Evolutionary conservation across 805 yeast species (phyloP).

Genomic region (Saturnispora dispora): DNA sequence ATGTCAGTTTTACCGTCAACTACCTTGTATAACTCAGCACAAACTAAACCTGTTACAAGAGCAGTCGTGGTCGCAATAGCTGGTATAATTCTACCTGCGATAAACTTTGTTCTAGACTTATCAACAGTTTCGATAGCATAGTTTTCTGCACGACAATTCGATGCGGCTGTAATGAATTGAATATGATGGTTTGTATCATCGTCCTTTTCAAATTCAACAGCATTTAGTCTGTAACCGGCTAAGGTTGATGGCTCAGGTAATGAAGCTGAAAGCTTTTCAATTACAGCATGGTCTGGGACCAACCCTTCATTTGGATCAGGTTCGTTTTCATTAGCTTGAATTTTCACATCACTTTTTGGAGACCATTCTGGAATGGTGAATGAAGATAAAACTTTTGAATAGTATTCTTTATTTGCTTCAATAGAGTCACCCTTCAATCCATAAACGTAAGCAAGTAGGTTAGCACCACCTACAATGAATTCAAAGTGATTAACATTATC

Average conservation of each 20-base stretch:
- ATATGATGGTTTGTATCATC: slow-evolving; percentile 96
- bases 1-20: slow-evolving; percentile 64
- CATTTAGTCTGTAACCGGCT: slow-evolving; percentile 77
- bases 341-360: slow-evolving; percentile 68
- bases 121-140: slow-evolving; percentile 86
- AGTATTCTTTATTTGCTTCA: slow-evolving; percentile 38
- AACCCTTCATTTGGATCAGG: slow-evolving; percentile 69
- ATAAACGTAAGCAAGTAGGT: slow-evolving; percentile 80
- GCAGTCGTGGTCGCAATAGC: slow-evolving; percentile 99
- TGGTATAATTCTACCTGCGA: slow-evolving; percentile 97
- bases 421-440: slow-evolving; percentile 74
- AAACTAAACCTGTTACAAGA: slow-evolving; percentile 88
- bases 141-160: slow-evolving; percentile 91
- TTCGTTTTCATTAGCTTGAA: slow-evolving; percentile 80
- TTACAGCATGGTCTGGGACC: slow-evolving; percentile 49
- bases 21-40: slow-evolving; percentile 86
- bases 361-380: slow-evolving; percentile 53
- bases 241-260: slow-evolving; percentile 84
- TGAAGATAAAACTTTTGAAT: slow-evolving; percentile 43
- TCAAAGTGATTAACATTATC: slow-evolving; percentile 69
- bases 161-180: slow-evolving; percentile 91
- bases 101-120: slow-evolving; percentile 82
- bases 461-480: slow-evolving; percentile 84
- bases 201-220: slow-evolving; percentile 97
- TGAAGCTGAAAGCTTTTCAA: slow-evolving; percentile 60